A percentile compares a stretch with the other conserved stretches of the same genome.
phyloP scores from a whole-genome alignment of 805 yeast genomes.

The Yarrowia sp. region DNA sequence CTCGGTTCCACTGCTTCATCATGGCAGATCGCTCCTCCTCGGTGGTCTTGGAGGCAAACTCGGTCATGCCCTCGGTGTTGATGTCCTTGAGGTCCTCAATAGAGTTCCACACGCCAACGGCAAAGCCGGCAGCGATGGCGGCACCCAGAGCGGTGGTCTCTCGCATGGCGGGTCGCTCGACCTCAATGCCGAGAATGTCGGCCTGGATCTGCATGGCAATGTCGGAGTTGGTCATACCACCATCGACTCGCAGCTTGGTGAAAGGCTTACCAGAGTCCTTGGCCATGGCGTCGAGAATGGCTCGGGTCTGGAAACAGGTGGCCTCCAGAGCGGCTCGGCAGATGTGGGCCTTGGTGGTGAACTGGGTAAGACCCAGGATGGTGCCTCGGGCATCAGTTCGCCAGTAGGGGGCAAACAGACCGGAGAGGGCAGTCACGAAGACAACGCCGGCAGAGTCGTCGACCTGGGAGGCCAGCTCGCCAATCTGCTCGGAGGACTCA shows the following conservation, averaged over 20 bases:
- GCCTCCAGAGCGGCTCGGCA: conserved; percentile 95
- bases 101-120: conserved; percentile 67
- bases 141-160: conserved; percentile 97
- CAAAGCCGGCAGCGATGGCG: conserved; percentile 90
- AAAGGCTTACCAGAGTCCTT: conserved; percentile 64
- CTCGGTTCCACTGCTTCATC: conserved; percentile 82
- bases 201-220: conserved; percentile 94
- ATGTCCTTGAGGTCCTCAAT: conserved; percentile 57
- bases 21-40: conserved; percentile 54
- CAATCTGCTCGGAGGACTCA: conserved; percentile 78
- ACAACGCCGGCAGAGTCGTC: conserved; percentile 84
- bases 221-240: conserved; percentile 90
- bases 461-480: conserved; percentile 82
- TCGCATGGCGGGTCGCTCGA: conserved; percentile 72
- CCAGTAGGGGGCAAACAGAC: conserved; percentile 96
- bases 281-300: conserved; percentile 85
- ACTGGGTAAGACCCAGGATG: conserved; percentile 88
- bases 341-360: conserved; percentile 85
- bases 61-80: conserved; percentile 34
- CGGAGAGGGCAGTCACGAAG: conserved; percentile 92
- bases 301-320: conserved; percentile 89
- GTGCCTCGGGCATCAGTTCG: conserved; percentile 89
- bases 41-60: conserved; percentile 42
- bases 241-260: conserved; percentile 68
- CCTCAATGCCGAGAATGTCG: conserved; percentile 83